phyloP scores from a whole-genome alignment of 2,329 filamentous ascomycete species.

The Nakataea oryzae region DNA sequence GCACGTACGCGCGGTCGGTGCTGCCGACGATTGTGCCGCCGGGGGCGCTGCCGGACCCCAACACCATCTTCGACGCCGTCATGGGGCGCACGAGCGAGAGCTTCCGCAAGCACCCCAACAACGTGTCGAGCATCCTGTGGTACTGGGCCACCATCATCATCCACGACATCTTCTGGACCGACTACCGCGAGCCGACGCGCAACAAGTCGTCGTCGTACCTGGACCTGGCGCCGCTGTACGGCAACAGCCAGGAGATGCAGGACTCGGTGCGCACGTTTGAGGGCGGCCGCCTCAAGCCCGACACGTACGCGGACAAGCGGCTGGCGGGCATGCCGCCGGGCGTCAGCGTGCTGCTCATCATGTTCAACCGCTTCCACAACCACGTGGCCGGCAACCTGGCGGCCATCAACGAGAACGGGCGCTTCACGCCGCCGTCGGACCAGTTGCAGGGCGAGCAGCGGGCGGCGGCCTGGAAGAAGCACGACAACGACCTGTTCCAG shows the following conservation, averaged over 20 bases:
- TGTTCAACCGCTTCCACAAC: slow-evolving; percentile 84
- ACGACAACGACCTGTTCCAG: slow-evolving; percentile 71
- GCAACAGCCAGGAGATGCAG: slow-evolving; percentile 56
- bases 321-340: slow-evolving; percentile 62
- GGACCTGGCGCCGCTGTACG: slow-evolving; percentile 62
- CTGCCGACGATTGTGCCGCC: slow-evolving; percentile 47
- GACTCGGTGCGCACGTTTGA: slow-evolving; percentile 58
- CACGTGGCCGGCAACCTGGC: slow-evolving; percentile 70
- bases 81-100: slow-evolving; percentile 36
- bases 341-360: slow-evolving; percentile 60
- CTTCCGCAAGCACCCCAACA: slow-evolving; percentile 55
- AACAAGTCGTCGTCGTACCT: slow-evolving; percentile 64
- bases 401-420: slow-evolving; percentile 72
- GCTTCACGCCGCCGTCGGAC: slow-evolving; percentile 57
- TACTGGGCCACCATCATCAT: slow-evolving; percentile 67
- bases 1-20: slow-evolving; percentile 55
- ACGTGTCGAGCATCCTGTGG: slow-evolving; percentile 61
- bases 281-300: slow-evolving; percentile 62
- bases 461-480: slow-evolving; percentile 49
- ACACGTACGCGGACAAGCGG: slow-evolving; percentile 61
- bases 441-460: slow-evolving; percentile 36
- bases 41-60: slow-evolving; percentile 57
- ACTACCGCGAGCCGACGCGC: slow-evolving; percentile 45
- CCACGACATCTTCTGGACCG: slow-evolving; percentile 64
- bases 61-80: slow-evolving; percentile 49